A percentile compares a stretch with the other conserved stretches of the same genome.
phyloP scores from a whole-genome alignment of 176 grass and related monocot species.

The Raddia guianensis region DNA sequence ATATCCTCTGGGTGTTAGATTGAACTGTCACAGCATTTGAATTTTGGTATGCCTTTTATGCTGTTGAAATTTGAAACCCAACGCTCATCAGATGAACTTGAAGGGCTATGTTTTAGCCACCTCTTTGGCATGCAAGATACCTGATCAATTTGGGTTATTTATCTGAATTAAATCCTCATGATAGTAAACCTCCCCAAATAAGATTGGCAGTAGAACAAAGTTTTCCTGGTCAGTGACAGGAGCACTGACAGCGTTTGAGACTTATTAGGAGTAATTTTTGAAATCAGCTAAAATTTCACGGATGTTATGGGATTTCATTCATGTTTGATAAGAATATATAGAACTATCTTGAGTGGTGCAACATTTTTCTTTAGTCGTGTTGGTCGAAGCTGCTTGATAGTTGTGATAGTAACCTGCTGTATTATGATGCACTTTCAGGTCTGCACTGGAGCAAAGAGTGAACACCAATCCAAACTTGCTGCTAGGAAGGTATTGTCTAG shows the following conservation, averaged over 20 bases:
- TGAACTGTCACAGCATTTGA: background rate
- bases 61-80: background rate
- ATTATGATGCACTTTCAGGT: constrained; percentile 42
- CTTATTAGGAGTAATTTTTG: background rate
- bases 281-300: background rate
- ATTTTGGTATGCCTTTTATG: background rate
- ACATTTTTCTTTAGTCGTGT: background rate
- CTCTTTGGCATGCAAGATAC: background rate
- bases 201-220: background rate
- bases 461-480: constrained; percentile 73
- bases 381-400: background rate
- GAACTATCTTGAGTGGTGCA: background rate
- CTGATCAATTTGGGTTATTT: background rate
- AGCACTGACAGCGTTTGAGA: background rate
- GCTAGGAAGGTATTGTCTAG: constrained; percentile 55
- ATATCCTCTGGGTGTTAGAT: background rate
- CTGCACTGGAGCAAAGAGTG: constrained; percentile 77
- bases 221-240: background rate
- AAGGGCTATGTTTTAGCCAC: background rate
- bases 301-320: background rate
- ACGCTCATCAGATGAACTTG: background rate
- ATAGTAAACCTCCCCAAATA: background rate
- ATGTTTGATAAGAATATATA: background rate
- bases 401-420: background rate
- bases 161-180: background rate